phyloP scores from a whole-genome alignment of 2,329 filamentous ascomycete species.

The Xylariomycetidae sp. region DNA sequence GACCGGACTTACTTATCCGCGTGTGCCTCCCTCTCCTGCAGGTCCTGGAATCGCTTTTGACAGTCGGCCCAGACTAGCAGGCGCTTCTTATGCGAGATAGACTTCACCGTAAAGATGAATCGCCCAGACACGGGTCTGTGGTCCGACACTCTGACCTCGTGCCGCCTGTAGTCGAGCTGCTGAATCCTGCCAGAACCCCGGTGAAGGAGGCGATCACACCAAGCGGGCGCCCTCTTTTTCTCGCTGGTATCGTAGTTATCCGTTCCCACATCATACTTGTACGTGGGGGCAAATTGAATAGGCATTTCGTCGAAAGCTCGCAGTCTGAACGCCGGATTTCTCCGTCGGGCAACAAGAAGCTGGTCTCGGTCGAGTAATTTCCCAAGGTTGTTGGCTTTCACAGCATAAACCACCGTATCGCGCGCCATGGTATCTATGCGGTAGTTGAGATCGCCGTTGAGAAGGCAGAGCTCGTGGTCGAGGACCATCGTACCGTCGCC shows the following conservation, averaged over 20 bases:
- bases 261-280: conserved; percentile 96
- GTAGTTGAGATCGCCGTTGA: conserved; percentile 97
- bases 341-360: conserved; percentile 79
- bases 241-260: conserved; percentile 93
- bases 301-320: conserved; percentile 86
- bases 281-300: conserved; percentile 91
- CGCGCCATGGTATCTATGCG: conserved; percentile 96
- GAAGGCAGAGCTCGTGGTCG: conserved; percentile 94
- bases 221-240: conserved; percentile 89
- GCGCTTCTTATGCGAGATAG: conserved; percentile 64
- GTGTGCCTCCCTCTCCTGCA: conserved; percentile 62
- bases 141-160: conserved; percentile 87
- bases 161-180: conserved; percentile 81
- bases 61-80: conserved; percentile 66
- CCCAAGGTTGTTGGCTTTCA: conserved; percentile 72
- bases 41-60: conserved; percentile 67
- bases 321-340: conserved; percentile 84
- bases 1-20: conserved; percentile 70
- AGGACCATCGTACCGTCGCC: conserved; percentile 93
- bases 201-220: conserved; percentile 93
- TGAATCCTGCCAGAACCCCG: conserved; percentile 76
- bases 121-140: conserved; percentile 86
- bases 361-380: conserved; percentile 94
- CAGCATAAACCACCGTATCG: conserved; percentile 82
- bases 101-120: conserved; percentile 83